Evolutionary conservation across 805 yeast species (phyloP).

Genomic region (Lachancea sp.): DNA sequence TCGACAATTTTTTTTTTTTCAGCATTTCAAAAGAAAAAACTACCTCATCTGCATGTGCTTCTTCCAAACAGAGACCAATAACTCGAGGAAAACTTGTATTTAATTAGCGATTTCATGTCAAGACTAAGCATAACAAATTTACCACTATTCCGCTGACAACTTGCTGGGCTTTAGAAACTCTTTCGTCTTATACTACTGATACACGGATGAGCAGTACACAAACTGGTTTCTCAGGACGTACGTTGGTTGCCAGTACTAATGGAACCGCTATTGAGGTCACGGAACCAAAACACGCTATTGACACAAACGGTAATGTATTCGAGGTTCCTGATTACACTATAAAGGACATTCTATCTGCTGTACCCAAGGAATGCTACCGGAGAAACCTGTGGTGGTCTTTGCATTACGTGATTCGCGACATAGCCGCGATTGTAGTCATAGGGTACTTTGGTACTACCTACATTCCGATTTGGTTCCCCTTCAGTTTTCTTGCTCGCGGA

Average conservation of each 20-base stretch:
- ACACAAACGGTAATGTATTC: constrained; percentile 60
- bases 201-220: constrained; percentile 2
- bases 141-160: too few relatives aligned
- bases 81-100: too few relatives aligned
- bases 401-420: constrained; percentile 63
- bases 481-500: constrained; percentile 37
- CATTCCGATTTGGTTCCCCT: constrained; percentile 11
- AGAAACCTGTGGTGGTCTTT: constrained; percentile 50
- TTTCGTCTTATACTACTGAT: background rate
- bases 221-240: constrained; percentile 1
- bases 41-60: background rate
- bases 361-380: constrained; percentile 71
- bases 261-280: constrained; percentile 7
- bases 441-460: constrained; percentile 40
- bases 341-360: constrained; percentile 64
- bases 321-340: constrained; percentile 70
- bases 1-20: background rate
- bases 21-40: background rate
- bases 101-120: too few relatives aligned
- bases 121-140: too few relatives aligned
- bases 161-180: background rate
- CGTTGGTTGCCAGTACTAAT: background rate
- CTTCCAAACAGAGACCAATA: background rate
- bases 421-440: constrained; percentile 41
- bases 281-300: constrained; percentile 36